Evolutionary conservation across 176 grass and related monocot genomes (phyloP), one percentile per base, ranked within the genome.

Genomic region (Avena atlantica): DNA sequence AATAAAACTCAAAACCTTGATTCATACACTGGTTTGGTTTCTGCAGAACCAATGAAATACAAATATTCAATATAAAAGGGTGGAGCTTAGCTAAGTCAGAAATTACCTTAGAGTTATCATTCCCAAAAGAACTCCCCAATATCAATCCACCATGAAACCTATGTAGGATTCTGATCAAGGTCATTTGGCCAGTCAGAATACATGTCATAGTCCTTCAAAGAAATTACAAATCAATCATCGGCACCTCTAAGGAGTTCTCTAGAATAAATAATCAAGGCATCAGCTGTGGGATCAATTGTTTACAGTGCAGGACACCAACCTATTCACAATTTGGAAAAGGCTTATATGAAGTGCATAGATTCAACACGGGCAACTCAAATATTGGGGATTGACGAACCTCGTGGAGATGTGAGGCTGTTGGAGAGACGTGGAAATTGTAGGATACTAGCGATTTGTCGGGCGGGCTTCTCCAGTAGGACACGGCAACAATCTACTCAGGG

Each of bases 141-240:
- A 36, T 36, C 36, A 36, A 36, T 36, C 36, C 36, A 34, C 92
- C 91, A 95, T 72, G 93, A 89, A 85, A 93, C 88, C 62, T 94
- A 89, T 59, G 57, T 71, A 60, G 89, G 89, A 60, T 95, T 97
- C 59, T 93, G 89, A 73, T 95, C 86, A 4, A 92, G 85, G 79
- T 97, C 93, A 88, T 72, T 93, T 19, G 93, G 89, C 93, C 95
- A 93, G 87, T 95, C 91, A 83, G 93, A 87, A 87, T 91, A 91
- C 74, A 87, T 78, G 58, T 95, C 93, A 84, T 80, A 91, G 83
- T 97, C 93, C 79, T 90, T 92, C 34, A 97, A 93, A 63, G 93
- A 92, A 72, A 90, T 93, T 15, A 81, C 66, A 56, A 93, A 83
- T 78, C 95, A 93, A 90, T 95, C 91, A 73, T 86, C 81, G 64